Base-by-base conservation (phyloP, 78 protist genomes). In the Capsaspora owczarzaki region DNA sequence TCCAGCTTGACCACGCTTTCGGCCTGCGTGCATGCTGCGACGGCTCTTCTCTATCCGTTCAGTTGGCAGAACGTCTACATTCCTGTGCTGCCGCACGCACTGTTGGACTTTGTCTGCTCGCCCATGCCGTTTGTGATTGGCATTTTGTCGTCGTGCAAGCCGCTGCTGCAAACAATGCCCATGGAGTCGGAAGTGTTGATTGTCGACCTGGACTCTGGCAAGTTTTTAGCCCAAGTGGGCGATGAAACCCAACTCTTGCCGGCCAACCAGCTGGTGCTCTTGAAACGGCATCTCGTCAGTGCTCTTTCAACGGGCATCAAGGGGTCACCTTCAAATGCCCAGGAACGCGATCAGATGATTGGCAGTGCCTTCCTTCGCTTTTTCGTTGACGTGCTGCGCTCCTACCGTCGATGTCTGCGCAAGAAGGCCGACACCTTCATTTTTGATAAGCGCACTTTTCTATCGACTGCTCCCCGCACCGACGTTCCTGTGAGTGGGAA, bases 121-220 rank as follows among this genome's bases (percentile, higher is more conserved):
- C 82, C 82, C 31, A 68, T 63, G 78, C 82, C 82, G 37, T 79
- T 31, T 19, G 51, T 79, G 14, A 25, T 79, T n/a, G 82, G 82
- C 27, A 20, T 79, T 1, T 33, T 79, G n/a, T 27, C 74, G 63
- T 5, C 3, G 1, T 47, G 37, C 42, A 0, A 20, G 61, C 61
- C 20, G 4, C 29, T 3, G 49, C 63, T 79, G 37, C 27, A 53
- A 31, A 10, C 12, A 3, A 27, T 31, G 47, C 33, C 16, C 25
- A 29, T 35, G 61, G 44, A 29, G 43, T 20, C 10, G 61, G 61
- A 6, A 20, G n/a, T 0, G 38, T 38, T 46, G 42, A 0, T 35
- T 0, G 31, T 44, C 25, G 74, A 68, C 44, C 74, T 68, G 0
- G 74, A 68, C 78, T 16, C 14, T 12, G 43, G 56, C 61, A 14